Evolutionary conservation across 2,329 filamentous ascomycete genomes (phyloP).

Genomic region (Remersonia thermophila): DNA sequence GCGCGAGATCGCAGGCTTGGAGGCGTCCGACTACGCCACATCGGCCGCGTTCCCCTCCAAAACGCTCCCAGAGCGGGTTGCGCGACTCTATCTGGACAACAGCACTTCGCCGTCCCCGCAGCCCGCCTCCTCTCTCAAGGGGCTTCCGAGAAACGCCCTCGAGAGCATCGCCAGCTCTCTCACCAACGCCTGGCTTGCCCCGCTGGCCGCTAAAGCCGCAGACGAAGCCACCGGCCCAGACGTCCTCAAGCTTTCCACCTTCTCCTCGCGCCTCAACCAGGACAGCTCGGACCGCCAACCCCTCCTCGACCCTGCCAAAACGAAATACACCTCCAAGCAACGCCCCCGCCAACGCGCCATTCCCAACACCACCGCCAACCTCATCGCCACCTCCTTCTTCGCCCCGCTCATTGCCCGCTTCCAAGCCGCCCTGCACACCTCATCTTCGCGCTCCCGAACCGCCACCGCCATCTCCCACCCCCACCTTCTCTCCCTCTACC

Average conservation of each 20-base stretch:
- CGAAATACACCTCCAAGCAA: slow-evolving; percentile 15
- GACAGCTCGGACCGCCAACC: slow-evolving; percentile 4
- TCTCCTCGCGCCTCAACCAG: slow-evolving; percentile 56
- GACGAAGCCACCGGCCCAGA: slow-evolving; percentile 70
- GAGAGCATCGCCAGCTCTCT: slow-evolving; percentile 56
- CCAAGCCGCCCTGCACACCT: slow-evolving; percentile 44
- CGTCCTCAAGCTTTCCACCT: slow-evolving; percentile 77
- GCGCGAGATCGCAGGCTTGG: slow-evolving; percentile 72
- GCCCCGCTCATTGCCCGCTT: slow-evolving; percentile 74
- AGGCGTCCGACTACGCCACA: slow-evolving; percentile 39
- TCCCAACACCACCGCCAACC: slow-evolving; percentile 64
- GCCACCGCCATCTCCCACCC: slow-evolving; percentile 58
- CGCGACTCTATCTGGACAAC: slow-evolving; percentile 50
- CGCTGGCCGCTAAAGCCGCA: slow-evolving; percentile 69
- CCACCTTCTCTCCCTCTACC: slow-evolving; percentile 62
- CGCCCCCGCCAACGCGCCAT: slow-evolving; percentile 40
- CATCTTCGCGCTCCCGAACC: slow-evolving; percentile 19
- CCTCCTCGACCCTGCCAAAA: slow-evolving; percentile 13
- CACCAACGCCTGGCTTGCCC: slow-evolving; percentile 62
- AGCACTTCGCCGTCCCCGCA: slow-evolving; percentile 16
- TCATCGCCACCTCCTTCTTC: slow-evolving; percentile 72
- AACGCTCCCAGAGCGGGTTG: slow-evolving; percentile 58
- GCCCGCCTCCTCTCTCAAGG: slow-evolving; percentile 31
- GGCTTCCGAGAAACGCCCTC: slow-evolving; percentile 47
- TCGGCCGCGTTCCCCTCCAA: slow-evolving; percentile 65